Evolutionary conservation across 257 asterid genomes (phyloP).

Genomic region (Ligustrum vulgare): DNA sequence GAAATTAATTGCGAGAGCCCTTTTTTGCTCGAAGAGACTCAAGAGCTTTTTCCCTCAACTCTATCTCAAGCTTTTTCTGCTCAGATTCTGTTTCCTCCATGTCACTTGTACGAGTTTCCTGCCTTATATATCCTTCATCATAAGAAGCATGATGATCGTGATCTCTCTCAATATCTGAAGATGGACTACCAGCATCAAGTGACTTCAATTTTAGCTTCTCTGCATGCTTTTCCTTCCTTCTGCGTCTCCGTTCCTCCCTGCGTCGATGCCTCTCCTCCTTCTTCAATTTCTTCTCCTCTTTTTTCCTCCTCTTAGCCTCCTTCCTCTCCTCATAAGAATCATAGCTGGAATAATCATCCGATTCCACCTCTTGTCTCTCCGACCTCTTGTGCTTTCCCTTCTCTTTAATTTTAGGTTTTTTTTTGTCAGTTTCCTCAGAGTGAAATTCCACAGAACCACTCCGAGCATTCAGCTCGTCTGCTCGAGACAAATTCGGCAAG

Average conservation of each 20-base stretch:
- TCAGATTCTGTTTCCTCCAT: slow-evolving; percentile 50
- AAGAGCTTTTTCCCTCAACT: slow-evolving; percentile 95
- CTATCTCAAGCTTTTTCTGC: slow-evolving; percentile 86
- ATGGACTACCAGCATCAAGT: slow-evolving; percentile 44
- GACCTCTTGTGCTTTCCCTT: slow-evolving; percentile 67
- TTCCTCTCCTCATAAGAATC: slow-evolving; percentile 79
- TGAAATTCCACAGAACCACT: slow-evolving; percentile 48
- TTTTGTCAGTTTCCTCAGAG: slow-evolving; percentile 52
- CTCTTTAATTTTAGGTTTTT: slow-evolving; percentile 44
- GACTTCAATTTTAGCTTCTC: slow-evolving; percentile 64
- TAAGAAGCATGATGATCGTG: slow-evolving; percentile 39
- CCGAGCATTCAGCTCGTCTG: slow-evolving; percentile 40
- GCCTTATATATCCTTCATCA: slow-evolving; percentile 49
- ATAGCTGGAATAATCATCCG: slow-evolving; percentile 66
- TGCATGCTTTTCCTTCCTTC: slow-evolving; percentile 62
- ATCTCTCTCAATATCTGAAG: slow-evolving; percentile 50
- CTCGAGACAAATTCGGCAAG: slow-evolving; percentile 39
- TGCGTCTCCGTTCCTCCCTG: slow-evolving; percentile 71
- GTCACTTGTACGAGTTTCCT: slow-evolving; percentile 32
- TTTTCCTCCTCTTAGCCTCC: slow-evolving; percentile 79
- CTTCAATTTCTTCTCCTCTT: slow-evolving; percentile 69
- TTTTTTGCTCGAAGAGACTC: slow-evolving; percentile 90
- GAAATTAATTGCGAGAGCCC: slow-evolving; percentile 57
- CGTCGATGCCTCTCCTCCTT: slow-evolving; percentile 74
- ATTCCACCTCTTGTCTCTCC: slow-evolving; percentile 45